phyloP scores from a whole-genome alignment of 2,329 filamentous ascomycete species.

The Zasmidium angulare region DNA sequence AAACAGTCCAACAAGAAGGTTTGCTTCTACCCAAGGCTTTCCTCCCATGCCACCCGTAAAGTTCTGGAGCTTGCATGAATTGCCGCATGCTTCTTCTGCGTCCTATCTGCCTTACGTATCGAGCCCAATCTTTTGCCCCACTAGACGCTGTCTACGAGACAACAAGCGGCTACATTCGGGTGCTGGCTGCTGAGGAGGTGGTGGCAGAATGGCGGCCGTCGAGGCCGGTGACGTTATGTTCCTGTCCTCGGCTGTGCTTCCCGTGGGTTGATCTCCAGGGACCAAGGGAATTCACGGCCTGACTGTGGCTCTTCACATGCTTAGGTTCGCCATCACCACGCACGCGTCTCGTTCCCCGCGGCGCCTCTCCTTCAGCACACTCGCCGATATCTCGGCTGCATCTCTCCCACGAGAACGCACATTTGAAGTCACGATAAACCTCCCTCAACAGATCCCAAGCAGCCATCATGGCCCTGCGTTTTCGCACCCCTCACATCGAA shows the following conservation, averaged over 20 bases:
- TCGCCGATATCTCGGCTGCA: background rate
- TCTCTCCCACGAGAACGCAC: background rate
- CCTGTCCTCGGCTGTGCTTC: too few relatives aligned
- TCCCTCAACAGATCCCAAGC: background rate
- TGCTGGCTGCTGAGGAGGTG: too few relatives aligned
- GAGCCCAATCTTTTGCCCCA: too few relatives aligned
- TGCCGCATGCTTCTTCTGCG: too few relatives aligned
- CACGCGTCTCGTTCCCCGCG: background rate
- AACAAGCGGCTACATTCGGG: too few relatives aligned
- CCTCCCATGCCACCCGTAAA: too few relatives aligned
- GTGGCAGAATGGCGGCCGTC: too few relatives aligned
- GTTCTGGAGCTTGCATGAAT: too few relatives aligned
- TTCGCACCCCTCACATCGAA: conserved; percentile 70
- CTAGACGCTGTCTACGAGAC: too few relatives aligned
- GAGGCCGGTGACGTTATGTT: too few relatives aligned
- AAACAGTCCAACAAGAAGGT: background rate
- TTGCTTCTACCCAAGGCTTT: background rate
- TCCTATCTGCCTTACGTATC: too few relatives aligned
- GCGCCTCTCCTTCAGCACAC: background rate
- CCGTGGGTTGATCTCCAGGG: too few relatives aligned
- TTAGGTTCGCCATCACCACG: background rate
- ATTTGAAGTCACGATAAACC: background rate
- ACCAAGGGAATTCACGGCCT: background rate
- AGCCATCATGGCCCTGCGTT: conserved; percentile 23
- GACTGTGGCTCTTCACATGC: background rate